Base-by-base conservation (phyloP, 2,329 filamentous ascomycete species). In the Berkeleyomyces rouxiae region DNA sequence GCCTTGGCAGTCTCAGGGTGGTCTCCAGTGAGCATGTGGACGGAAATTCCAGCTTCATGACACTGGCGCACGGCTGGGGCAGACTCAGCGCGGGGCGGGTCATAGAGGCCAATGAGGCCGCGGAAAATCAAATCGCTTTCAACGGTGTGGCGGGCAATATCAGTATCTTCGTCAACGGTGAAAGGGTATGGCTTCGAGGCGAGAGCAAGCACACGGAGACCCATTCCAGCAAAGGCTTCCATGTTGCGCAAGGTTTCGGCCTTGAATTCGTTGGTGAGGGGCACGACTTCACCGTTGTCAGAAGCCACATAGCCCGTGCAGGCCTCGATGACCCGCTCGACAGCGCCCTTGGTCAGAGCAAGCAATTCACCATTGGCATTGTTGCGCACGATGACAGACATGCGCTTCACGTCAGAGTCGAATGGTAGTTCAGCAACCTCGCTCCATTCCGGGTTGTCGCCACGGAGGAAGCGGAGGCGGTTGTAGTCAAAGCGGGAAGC, bases 321-420 rank as follows among this genome's bases (percentile, higher is more conserved):
- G 11, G 78, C 77, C 33, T 79, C 79, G 33, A 88, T 74, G 11
- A 88, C 79, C 44, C 84, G 77, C 70, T 88, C 85, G 3, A 87
- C 85, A 2, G 85, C 85, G 64, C 83, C 83, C 69, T 84, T 84
- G 65, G 80, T 82, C 68, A 80, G 82, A 0, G 70, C 72, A 36
- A 65, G 70, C 9, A 69, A 68, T 36, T 71, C 61, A 11, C 58
- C 67, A 3, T 66, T 68, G 46, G 75, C 70, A 66, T 72, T 75
- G 61, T 76, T 67, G 64, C 73, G 71, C 71, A 84, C 85, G 62
- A 87, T 79, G 49, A 87, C 84, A 0, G 84, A 86, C 85, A 88
- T 88, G 65, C 83, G 83, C 75, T 88, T 88, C 67, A 87, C 80
- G 65, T 83, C 82, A 0, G 83, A 87, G 68, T 87, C 85, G 69